A percentile compares a stretch with the other conserved stretches of the same genome.
Evolutionary conservation across 192 early-diverging fungal genomes (phyloP).

Genomic region (Backusella liffmaniae): DNA sequence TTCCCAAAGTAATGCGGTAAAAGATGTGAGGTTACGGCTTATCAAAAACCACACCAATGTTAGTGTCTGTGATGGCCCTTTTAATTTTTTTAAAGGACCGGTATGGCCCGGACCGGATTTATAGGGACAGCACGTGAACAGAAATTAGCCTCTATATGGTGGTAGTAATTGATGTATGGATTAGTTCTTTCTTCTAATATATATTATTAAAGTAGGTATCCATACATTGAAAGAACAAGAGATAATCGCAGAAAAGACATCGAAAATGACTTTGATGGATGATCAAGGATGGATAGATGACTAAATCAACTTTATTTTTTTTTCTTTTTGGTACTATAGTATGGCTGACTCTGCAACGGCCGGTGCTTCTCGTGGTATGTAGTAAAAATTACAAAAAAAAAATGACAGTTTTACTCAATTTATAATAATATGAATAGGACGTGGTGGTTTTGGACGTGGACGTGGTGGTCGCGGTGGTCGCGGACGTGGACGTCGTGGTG

Average conservation of each 20-base stretch:
- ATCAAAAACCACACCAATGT: no score
- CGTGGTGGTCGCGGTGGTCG: slow-evolving; percentile 74
- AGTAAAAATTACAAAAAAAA: not conserved
- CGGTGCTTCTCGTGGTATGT: slow-evolving; percentile 65
- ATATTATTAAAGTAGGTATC: slow-evolving; percentile 8
- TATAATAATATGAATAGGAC: slow-evolving; percentile 37
- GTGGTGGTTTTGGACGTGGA: slow-evolving; percentile 82
- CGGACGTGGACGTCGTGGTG: slow-evolving; percentile 83
- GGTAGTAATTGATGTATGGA: not conserved
- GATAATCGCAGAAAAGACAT: not conserved
- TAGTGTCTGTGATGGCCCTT: no score
- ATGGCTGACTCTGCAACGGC: slow-evolving; percentile 80
- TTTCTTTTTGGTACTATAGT: slow-evolving; percentile 31
- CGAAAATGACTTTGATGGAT: not conserved
- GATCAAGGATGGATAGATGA: not conserved
- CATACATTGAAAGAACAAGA: not conserved
- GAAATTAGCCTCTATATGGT: not conserved
- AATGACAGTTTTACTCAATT: not conserved
- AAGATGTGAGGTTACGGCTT: no score
- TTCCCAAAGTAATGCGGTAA: no score
- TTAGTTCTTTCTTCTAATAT: slow-evolving; percentile 10
- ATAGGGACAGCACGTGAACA: not conserved
- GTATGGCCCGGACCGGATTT: no score
- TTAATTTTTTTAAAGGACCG: no score
- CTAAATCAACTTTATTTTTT: not conserved